These are phyloP conservation scores for Begonia peltatifolia DNA, from an alignment of 306 rosid species.

Conservation along the genomic window DNA sequence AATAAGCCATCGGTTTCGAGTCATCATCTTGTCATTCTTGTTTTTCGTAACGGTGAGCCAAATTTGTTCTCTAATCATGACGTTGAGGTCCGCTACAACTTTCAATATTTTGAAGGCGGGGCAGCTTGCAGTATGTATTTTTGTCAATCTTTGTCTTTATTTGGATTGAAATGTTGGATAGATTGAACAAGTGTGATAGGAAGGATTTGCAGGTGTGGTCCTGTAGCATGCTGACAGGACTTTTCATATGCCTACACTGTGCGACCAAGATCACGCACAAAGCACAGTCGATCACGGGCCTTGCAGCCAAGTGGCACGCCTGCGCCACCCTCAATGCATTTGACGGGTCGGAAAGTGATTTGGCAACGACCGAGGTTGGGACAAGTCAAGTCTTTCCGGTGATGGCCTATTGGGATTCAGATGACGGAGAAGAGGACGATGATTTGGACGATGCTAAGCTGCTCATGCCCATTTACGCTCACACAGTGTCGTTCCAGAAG, in stretches of 20 bases:
- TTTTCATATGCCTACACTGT: constrained; percentile 61
- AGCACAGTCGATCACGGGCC: constrained; percentile 67
- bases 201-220: constrained; percentile 47
- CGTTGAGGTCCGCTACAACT: constrained; percentile 30
- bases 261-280: constrained; percentile 80
- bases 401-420: constrained; percentile 23
- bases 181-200: too few species aligned
- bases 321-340: constrained; percentile 60
- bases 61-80: constrained; percentile 44
- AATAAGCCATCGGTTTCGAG: constrained; percentile 77
- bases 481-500: constrained; percentile 72
- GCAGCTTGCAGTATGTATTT: constrained; percentile 57
- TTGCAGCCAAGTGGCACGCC: constrained; percentile 83
- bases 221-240: constrained; percentile 59
- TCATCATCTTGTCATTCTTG: constrained; percentile 50
- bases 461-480: constrained; percentile 35
- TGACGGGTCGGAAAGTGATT: constrained; percentile 43
- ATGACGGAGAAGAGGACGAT: constrained; percentile 51
- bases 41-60: constrained; percentile 75
- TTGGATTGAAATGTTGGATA: too few species aligned
- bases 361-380: constrained; percentile 22
- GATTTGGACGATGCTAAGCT: constrained; percentile 58
- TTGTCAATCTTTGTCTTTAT: background rate
- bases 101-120: constrained; percentile 64
- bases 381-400: constrained; percentile 19